Evolutionary conservation across 306 rosid genomes (phyloP).

Genomic region (Cucumis cinereus): DNA sequence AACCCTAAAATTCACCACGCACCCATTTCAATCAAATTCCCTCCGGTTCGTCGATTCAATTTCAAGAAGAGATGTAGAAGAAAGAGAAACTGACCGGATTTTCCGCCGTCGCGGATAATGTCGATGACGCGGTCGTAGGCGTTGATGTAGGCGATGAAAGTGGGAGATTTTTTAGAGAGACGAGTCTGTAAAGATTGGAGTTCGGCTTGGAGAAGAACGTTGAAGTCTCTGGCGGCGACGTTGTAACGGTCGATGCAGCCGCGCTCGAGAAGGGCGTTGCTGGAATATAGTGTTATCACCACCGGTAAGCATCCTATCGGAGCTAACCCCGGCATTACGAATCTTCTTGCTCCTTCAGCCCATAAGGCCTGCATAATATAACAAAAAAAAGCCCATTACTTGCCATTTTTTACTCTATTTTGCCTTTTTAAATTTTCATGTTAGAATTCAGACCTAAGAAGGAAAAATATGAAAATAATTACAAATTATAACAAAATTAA

Average conservation of each 20-base stretch:
- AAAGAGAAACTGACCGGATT: conserved; percentile 21
- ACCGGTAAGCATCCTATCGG: conserved; percentile 65
- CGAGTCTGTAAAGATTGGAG: conserved; percentile 15
- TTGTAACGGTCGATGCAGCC: conserved; percentile 33
- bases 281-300: conserved; percentile 31
- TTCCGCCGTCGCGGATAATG: conserved; percentile 23
- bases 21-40: background rate
- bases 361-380: conserved; percentile 20
- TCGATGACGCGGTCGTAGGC: conserved; percentile 24
- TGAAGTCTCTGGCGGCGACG: conserved; percentile 35
- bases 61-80: background rate
- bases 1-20: conserved; percentile 22
- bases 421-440: too few species aligned
- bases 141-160: conserved; percentile 36
- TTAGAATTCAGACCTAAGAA: too few species aligned
- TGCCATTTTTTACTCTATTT: background rate
- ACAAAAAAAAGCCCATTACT: too few species aligned
- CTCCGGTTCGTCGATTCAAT: background rate
- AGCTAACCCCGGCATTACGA: conserved; percentile 43
- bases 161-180: conserved; percentile 7
- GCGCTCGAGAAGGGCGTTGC: conserved; percentile 13
- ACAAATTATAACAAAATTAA: too few species aligned
- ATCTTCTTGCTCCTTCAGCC: conserved; percentile 46
- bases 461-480: too few species aligned
- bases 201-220: conserved; percentile 42